Base-by-base conservation (phyloP, 108 stramenopile species). In the Pinguiococcus pyrenoidosus region DNA sequence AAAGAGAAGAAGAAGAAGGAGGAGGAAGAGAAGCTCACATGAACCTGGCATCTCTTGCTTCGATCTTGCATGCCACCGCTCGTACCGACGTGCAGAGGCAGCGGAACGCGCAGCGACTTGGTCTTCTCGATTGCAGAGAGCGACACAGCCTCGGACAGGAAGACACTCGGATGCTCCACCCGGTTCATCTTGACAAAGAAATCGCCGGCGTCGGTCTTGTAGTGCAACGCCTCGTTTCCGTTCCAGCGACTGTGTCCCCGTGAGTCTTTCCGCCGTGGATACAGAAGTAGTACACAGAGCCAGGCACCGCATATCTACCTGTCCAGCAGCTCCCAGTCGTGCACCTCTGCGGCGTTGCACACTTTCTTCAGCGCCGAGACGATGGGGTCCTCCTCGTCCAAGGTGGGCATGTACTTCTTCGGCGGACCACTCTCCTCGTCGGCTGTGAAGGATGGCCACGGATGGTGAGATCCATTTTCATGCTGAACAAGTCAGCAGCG, bases 161-260 rank as follows among this genome's bases (percentile, higher is more conserved):
- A 51, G 12, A 61, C 59, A 36, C 49, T 40, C 12, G 44, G n/a
- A 50, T 61, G 50, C n/a, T 61, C 59, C 18, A 61, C 59, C 27
- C 59, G 30, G 50, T 61, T 61, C 42, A 61, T 26, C 50, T 61
- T 61, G 1, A 61, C 39, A 28, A 61, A 61, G n/a, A 51, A 61
- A 18, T 14, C 33, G 1, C 59, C 59, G 50, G 32, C 51, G 44
- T 61, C 59, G 4, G 59, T 61, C 20, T 29, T 45, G 49, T 49
- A 61, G 50, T 47, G 24, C 16, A 61, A 32, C 2, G 49, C 59
- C 59, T 61, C 59, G 49, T 61, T 61, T 8, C 59, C 59, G 44
- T 61, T 61, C 59, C 59, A 61, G 7, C 30, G 30, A 4, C 30
- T 8, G 7, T 8, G 30, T 6, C 4, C 30, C 4, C 30, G 30